These are phyloP conservation scores for Aspergillus novoparasiticus DNA, from an alignment of 2,329 filamentous ascomycete genomes.

Conservation along the genomic window DNA sequence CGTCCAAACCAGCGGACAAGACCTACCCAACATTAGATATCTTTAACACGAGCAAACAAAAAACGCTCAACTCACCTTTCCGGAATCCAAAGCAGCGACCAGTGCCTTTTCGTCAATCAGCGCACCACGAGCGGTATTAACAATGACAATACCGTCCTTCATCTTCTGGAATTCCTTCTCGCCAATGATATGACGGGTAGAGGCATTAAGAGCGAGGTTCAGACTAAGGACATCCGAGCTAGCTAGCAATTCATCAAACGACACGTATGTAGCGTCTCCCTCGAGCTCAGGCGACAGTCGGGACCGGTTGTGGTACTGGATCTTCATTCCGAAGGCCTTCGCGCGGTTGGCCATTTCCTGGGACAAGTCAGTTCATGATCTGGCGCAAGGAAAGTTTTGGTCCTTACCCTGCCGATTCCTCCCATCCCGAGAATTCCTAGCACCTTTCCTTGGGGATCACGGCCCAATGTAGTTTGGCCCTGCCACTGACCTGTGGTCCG, in stretches of 20 bases:
- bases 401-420: conserved; percentile 48
- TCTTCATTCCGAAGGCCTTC: conserved; percentile 50
- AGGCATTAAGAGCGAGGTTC: conserved; percentile 48
- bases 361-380: neutral
- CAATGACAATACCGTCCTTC: conserved; percentile 49
- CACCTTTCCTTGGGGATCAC: conserved; percentile 48
- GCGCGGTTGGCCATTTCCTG: conserved; percentile 51
- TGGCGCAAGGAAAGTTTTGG: neutral
- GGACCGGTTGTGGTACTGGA: conserved; percentile 51
- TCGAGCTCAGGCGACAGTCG: conserved; percentile 45
- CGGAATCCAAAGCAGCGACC: conserved; percentile 47
- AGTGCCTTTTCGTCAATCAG: conserved; percentile 52
- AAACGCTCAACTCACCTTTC: conserved; percentile 38
- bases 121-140: conserved; percentile 49
- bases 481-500: conserved; percentile 40
- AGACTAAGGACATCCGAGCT: conserved; percentile 50
- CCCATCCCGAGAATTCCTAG: conserved; percentile 53
- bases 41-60: neutral
- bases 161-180: conserved; percentile 48
- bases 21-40: conserved; percentile 30
- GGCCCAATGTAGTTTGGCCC: conserved; percentile 45
- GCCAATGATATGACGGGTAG: conserved; percentile 50
- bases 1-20: conserved; percentile 48
- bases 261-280: conserved; percentile 46
- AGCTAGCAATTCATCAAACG: conserved; percentile 50